These are phyloP conservation scores for Echites panduratus DNA, from an alignment of 257 asterid species.

Conservation along the genomic window DNA sequence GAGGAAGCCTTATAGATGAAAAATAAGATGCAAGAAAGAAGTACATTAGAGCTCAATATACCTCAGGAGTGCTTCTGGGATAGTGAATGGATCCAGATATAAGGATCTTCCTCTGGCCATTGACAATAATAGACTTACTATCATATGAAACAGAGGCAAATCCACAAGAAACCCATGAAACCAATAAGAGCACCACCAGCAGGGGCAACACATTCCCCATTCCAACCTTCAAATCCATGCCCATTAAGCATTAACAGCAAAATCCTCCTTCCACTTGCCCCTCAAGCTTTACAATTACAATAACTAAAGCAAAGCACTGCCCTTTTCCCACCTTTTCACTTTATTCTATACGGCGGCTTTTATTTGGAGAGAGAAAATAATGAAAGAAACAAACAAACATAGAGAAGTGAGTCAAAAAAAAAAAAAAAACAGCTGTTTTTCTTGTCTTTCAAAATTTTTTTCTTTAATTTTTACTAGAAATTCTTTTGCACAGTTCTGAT, in stretches of 20 bases:
- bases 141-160: conserved; percentile 30
- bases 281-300: conserved; percentile 8
- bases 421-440: conserved; percentile 23
- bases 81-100: conserved; percentile 38
- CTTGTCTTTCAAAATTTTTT: neutral
- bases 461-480: neutral
- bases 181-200: conserved; percentile 26
- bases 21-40: conserved; percentile 3
- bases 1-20: neutral
- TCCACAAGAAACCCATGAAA: conserved; percentile 25
- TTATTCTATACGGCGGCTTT: conserved; percentile 29
- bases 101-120: conserved; percentile 35
- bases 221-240: conserved; percentile 12
- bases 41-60: conserved; percentile 25
- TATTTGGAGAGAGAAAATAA: conserved; percentile 11
- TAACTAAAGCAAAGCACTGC: conserved; percentile 1
- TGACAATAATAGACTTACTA: conserved; percentile 20
- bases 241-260: conserved; percentile 16
- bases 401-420: conserved; percentile 13
- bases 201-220: conserved; percentile 22
- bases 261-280: conserved; percentile 4
- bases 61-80: conserved; percentile 68
- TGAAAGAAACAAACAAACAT: neutral
- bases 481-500: neutral
- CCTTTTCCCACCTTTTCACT: conserved; percentile 24